Conservation (phyloP, 768 basidiomycete species). For the Suillus decipiens region DNA sequence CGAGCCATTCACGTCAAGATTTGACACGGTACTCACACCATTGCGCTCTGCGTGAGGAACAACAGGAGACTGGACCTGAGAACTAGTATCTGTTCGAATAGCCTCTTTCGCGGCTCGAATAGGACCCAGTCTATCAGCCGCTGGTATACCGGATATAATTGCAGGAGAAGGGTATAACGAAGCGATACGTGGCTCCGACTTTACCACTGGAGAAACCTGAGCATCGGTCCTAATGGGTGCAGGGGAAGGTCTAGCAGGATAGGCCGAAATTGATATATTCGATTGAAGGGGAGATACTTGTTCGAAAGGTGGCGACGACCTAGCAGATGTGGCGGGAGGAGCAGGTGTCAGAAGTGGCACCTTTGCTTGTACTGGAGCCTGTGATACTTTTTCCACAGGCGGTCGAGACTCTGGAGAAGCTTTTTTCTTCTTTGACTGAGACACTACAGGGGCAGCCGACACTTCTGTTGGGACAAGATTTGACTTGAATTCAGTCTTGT, state of each 20-base stretch:
- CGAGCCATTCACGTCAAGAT: background rate
- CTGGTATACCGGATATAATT: constrained; percentile 12
- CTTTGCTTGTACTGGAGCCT: background rate
- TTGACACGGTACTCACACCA: background rate
- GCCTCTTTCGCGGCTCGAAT: constrained; percentile 35
- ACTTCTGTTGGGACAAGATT: background rate
- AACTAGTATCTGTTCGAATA: constrained; percentile 15
- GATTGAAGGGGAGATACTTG: background rate
- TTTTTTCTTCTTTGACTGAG: background rate
- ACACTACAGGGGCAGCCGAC: background rate
- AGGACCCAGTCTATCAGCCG: constrained; percentile 31
- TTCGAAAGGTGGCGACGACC: background rate
- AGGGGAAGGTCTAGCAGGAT: background rate
- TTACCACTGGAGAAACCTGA: constrained; percentile 18
- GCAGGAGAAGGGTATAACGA: constrained; percentile 9
- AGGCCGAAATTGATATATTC: background rate
- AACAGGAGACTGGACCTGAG: constrained; percentile 17
- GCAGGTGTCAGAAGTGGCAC: constrained; percentile 7
- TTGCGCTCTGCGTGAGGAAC: constrained; percentile 3
- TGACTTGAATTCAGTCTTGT: background rate
- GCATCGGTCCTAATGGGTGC: constrained; percentile 4
- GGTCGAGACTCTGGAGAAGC: background rate
- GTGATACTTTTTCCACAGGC: background rate
- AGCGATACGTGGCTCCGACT: constrained; percentile 21
- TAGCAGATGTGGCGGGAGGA: constrained; percentile 1